Base-by-base conservation (phyloP, 768 basidiomycete genomes). In the Leccinum disarticulatum region DNA sequence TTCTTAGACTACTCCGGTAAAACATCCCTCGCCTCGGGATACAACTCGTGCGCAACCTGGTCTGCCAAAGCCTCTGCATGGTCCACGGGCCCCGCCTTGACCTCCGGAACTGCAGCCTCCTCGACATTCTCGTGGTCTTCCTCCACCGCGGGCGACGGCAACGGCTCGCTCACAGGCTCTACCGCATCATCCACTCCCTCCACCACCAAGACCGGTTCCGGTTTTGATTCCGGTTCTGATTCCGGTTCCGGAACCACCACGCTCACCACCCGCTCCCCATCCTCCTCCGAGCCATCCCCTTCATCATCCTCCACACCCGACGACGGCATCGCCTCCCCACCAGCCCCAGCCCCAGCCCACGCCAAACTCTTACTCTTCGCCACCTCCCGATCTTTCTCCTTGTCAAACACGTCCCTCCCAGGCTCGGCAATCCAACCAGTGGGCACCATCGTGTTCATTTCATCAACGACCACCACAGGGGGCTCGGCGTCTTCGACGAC, bases 331-430 rank as follows among this genome's bases (percentile, higher is more conserved):
- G 8, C 36, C 17, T 38, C 38, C 3, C 17, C 38, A 38, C 38
- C 38, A 38, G 38, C 17, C 38, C 36, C 36, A 38, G 36, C 36
- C 36, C 15, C 64, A 15, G 54, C 59, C 19, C 25, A 31, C 22
- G 59, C 61, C 14, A 62, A 50, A 0, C 86, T 88, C 74, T 81
- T 83, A 0, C 86, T 88, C 74, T 81, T 83, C 46, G 77, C 68
- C 51, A 77, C 68, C 6, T 83, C 80, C 51, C 77, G 77, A 17
- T 72, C 75, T 1, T 9, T 38, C 38, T 75, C 77, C 31, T 78
- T 80, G 0, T 79, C 88, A 66, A 93, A 93, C 59, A 92, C 79
- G 68, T 93, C 86, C 15, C 75, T 79, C 0, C 92, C 91, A 1
- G 92, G 91, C 64, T 90, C 90, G 0, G 88, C 79, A 53, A 83